Conservation (phyloP, 148 eudicot genomes). For the Vaccinium darrowii region DNA sequence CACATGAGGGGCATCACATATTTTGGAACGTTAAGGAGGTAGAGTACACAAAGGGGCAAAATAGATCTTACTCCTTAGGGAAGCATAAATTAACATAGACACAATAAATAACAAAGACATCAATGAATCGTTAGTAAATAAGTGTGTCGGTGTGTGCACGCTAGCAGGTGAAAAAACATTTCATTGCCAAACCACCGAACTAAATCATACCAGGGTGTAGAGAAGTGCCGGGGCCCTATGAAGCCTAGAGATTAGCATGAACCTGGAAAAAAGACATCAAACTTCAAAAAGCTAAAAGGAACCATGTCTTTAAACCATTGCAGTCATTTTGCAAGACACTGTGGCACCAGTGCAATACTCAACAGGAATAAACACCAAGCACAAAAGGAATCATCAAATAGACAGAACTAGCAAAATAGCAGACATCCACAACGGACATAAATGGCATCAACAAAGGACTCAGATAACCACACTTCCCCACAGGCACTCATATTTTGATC, state of each 20-base stretch:
- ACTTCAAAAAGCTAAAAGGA: slow-evolving; percentile 3
- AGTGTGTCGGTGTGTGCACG: no score
- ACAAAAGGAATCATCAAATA: background rate
- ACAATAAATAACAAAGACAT: background rate
- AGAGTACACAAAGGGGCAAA: background rate
- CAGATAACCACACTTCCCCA: slow-evolving; percentile 1
- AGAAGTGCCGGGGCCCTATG: slow-evolving; percentile 74
- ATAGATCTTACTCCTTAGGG: background rate
- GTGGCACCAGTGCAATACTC: background rate
- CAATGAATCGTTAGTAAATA: background rate
- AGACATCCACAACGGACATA: background rate
- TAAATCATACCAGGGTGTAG: slow-evolving; percentile 74
- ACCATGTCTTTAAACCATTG: background rate
- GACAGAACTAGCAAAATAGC: background rate
- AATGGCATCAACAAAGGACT: background rate
- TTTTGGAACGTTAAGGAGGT: background rate
- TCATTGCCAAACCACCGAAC: background rate
- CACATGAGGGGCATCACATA: background rate
- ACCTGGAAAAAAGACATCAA: slow-evolving; percentile 41
- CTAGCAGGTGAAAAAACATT: background rate
- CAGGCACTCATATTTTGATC: background rate
- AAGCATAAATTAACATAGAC: background rate
- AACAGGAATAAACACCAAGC: background rate
- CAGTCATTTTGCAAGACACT: background rate
- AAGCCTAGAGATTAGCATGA: slow-evolving; percentile 71